A percentile compares a stretch with the other conserved stretches of the same genome.
These are phyloP conservation scores for Nowakowskiella sp. DNA, from an alignment of 192 early-diverging fungal genomes.

Conservation along the genomic window DNA sequence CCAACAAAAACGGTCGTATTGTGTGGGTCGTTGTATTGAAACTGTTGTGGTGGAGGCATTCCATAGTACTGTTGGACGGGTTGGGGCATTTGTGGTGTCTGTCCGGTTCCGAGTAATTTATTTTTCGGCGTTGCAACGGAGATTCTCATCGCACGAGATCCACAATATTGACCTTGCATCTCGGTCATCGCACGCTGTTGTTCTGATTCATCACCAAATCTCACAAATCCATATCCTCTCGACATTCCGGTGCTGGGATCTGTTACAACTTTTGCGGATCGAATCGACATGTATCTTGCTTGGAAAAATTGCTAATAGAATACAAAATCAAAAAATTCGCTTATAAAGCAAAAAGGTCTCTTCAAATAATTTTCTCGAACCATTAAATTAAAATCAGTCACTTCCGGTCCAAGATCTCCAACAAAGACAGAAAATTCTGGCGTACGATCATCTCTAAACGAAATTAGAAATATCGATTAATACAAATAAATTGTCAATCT, in stretches of 20 bases:
- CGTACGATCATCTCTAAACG: constrained; percentile 49
- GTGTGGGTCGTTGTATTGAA: constrained; percentile 62
- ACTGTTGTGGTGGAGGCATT: constrained; percentile 8
- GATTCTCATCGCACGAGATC: constrained; percentile 84
- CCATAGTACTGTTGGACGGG: constrained; percentile 6
- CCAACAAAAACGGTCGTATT: constrained; percentile 99
- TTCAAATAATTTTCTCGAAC: constrained; percentile 40
- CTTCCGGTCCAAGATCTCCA: constrained; percentile 86
- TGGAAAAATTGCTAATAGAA: constrained; percentile 66
- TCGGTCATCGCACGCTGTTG: constrained; percentile 80
- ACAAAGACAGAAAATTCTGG: constrained; percentile 93
- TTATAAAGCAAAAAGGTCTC: constrained; percentile 2
- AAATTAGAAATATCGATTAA: constrained; percentile 28
- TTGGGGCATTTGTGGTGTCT: constrained; percentile 12
- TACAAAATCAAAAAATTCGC: background rate
- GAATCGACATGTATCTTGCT: constrained; percentile 72
- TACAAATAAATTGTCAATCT: constrained; percentile 4
- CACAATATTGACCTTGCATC: constrained; percentile 78
- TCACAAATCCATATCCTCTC: constrained; percentile 90
- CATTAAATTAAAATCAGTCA: constrained; percentile 74
- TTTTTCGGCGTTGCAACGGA: constrained; percentile 72
- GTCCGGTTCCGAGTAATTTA: constrained; percentile 6
- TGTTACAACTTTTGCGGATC: constrained; percentile 89
- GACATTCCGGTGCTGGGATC: constrained; percentile 76
- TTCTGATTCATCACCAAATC: constrained; percentile 80